Evolutionary conservation across 345 rosid species (phyloP).

Genomic region (Murraya paniculata): DNA sequence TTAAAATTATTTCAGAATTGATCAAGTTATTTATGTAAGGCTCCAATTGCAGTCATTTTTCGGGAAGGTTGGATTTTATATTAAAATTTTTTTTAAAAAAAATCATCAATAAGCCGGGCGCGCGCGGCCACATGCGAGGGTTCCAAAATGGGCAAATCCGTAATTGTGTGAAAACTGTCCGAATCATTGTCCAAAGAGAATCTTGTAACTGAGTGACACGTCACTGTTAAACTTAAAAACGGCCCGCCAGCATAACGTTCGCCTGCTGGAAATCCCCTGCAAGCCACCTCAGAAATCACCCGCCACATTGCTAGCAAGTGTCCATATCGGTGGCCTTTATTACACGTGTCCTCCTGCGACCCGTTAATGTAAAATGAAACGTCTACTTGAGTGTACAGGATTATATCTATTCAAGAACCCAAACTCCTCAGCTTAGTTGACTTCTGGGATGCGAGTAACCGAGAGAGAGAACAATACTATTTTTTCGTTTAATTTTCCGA

Average conservation of each 20-base stretch:
- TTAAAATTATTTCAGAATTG: too few relatives aligned
- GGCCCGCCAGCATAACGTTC: conserved; percentile 2
- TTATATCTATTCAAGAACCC: background rate
- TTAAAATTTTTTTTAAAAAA: too few relatives aligned
- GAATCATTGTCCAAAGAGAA: background rate
- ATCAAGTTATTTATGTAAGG: too few relatives aligned
- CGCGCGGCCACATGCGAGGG: too few relatives aligned
- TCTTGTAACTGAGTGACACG: background rate
- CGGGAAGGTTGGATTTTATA: too few relatives aligned
- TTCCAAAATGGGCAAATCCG: background rate
- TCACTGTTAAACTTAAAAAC: background rate
- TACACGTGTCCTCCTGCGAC: background rate
- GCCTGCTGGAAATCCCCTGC: background rate
- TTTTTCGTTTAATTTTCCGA: background rate
- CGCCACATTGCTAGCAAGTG: background rate
- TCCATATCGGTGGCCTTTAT: background rate
- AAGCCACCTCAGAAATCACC: background rate
- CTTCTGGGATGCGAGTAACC: background rate
- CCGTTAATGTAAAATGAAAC: too few relatives aligned
- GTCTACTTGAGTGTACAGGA: background rate
- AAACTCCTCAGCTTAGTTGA: background rate
- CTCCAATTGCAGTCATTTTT: too few relatives aligned
- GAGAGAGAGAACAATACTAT: background rate
- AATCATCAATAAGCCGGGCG: too few relatives aligned
- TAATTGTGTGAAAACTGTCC: background rate